A percentile compares a stretch with the other conserved stretches of the same genome.
These are phyloP conservation scores for Marasmius sp. DNA, from an alignment of 1,284 basidiomycete genomes.

Conservation along the genomic window DNA sequence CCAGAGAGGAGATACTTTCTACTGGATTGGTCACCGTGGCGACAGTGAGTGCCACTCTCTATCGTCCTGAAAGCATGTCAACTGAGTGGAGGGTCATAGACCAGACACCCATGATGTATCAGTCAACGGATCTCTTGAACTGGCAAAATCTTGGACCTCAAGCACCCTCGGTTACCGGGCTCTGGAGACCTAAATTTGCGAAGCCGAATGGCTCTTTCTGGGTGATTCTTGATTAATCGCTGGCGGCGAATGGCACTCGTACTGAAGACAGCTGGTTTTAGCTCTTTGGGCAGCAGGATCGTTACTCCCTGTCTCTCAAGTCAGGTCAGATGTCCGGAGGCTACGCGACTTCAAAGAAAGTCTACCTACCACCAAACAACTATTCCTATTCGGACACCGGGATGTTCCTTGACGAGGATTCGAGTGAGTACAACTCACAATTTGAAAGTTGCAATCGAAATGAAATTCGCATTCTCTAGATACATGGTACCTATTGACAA, in stretches of 20 bases:
- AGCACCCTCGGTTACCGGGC: neutral
- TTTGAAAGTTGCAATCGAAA: neutral
- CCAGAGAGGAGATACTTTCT: neutral
- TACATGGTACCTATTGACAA: constrained; percentile 12
- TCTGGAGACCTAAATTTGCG: neutral
- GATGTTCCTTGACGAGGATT: constrained; percentile 16
- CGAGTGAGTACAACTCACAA: neutral
- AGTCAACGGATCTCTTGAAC: neutral
- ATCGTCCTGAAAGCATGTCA: neutral
- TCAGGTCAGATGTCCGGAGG: neutral
- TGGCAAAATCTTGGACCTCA: neutral
- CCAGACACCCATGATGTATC: neutral
- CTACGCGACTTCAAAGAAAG: neutral
- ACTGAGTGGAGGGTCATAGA: neutral
- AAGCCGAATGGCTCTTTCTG: neutral
- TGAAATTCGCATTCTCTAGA: neutral
- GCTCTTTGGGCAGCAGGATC: neutral
- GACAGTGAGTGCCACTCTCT: neutral
- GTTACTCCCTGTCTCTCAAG: neutral
- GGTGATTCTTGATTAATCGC: neutral
- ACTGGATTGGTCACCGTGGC: neutral
- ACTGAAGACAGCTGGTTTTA: neutral
- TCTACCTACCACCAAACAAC: constrained; percentile 11
- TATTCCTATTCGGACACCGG: constrained; percentile 16
- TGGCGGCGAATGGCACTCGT: neutral